Base-by-base conservation (phyloP, 2,329 filamentous ascomycete genomes). In the Pseudocercospora musae region DNA sequence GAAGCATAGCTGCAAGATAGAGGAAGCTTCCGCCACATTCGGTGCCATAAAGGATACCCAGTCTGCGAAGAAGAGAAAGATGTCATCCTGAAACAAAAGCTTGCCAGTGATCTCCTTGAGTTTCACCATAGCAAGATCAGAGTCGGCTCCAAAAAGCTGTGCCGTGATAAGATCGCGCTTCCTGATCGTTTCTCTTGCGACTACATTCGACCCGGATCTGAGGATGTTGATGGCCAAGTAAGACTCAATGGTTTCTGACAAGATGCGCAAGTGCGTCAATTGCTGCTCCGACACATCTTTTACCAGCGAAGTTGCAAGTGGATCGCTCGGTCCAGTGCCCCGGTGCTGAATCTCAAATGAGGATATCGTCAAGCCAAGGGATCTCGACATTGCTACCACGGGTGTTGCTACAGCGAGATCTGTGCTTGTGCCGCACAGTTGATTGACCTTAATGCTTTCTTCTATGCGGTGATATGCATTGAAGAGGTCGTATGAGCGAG, bases 311-410 rank as follows among this genome's bases (percentile, higher is more conserved):
- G 75, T 87, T 83, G 58, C 90, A 89, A 52, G 85, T 84, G 66
- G 89, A 85, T 21, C 87, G 87, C 46, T 57, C 1, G 29, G 18
- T 15, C 91, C 89, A 3, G 92, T 82, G 6, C 95, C 95, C 69
- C 95, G 89, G 74, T 97, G 92, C 66, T 93, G 89, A 67, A 98
- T 96, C 77, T 99, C 95, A 3, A 91, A 87, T 0, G 92, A 88
- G 8, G 92, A 89, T 62, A 99, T 92, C 0, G 93, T 94, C 73
- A 88, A 92, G 1, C 91, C 94, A 13, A 97, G 86, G 1, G 87
- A 67, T 20, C 72, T 68, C 42, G 67, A 75, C 27, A 71, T 60
- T 1, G 70, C 66, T 1, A 55, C 58, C 21, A 73, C 65, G 20
- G 68, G 65, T 44, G 69, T 71, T 15, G 67, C 59, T 3, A 59